phyloP scores from a whole-genome alignment of 371 early-diverging fungal genomes.

The Massospora cicadina region DNA sequence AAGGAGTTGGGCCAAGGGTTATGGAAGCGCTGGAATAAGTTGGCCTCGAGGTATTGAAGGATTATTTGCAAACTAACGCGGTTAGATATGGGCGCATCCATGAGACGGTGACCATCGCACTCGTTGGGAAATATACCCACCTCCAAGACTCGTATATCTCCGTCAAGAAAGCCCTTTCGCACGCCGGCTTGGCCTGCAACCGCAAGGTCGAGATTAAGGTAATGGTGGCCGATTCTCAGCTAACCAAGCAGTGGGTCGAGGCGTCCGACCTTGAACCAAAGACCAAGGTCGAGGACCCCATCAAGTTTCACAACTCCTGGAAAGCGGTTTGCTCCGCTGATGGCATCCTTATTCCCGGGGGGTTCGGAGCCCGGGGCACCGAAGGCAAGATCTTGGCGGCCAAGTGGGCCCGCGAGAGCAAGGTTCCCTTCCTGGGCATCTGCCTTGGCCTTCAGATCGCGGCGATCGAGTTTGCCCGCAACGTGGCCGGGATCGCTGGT shows the following conservation, averaged over 20 bases:
- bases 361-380: conserved; percentile 94
- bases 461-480: conserved; percentile 95
- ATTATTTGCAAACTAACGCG: neutral
- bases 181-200: conserved; percentile 70
- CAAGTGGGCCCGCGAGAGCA: conserved; percentile 95
- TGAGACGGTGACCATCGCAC: conserved; percentile 75
- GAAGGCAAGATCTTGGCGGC: conserved; percentile 96
- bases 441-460: conserved; percentile 98
- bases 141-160: conserved; percentile 95
- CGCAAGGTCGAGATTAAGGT: conserved; percentile 56
- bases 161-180: conserved; percentile 88
- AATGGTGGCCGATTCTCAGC: neutral
- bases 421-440: conserved; percentile 95
- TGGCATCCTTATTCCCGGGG: conserved; percentile 99
- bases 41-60: conserved; percentile 32
- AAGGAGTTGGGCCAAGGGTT: conserved; percentile 36
- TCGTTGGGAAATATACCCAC: conserved; percentile 94
- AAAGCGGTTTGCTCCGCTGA: conserved; percentile 64
- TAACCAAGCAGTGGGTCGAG: conserved; percentile 67
- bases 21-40: conserved; percentile 67
- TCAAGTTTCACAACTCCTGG: conserved; percentile 92
- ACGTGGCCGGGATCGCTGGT: conserved; percentile 68
- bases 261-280: conserved; percentile 73
- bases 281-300: conserved; percentile 48
- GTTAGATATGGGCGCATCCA: conserved; percentile 54